phyloP scores from a whole-genome alignment of 2,329 filamentous ascomycete species.

The Leptographium wingfieldii region DNA sequence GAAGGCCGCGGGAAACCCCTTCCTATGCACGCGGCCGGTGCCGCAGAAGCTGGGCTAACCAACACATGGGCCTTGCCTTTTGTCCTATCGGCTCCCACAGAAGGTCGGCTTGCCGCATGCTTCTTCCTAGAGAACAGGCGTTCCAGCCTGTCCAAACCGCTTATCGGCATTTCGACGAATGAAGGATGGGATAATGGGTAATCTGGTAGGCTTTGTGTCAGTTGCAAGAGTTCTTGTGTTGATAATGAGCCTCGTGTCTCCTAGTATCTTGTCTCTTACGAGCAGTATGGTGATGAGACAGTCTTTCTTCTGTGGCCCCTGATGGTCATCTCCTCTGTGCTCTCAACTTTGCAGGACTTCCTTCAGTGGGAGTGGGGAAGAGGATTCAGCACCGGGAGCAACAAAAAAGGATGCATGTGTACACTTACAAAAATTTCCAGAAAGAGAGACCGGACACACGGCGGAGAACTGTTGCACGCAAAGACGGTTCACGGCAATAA shows the following conservation, averaged over 20 bases:
- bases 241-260: not conserved
- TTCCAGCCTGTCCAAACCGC: slow-evolving; percentile 36
- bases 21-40: slow-evolving; percentile 6
- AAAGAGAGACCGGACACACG: not conserved
- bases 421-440: not conserved
- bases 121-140: slow-evolving; percentile 37
- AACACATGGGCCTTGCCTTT: not conserved
- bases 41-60: not conserved
- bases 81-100: slow-evolving; percentile 3
- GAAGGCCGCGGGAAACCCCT: slow-evolving; percentile 35
- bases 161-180: slow-evolving; percentile 25
- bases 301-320: not conserved
- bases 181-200: not conserved
- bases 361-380: not conserved
- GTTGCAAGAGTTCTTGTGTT: not conserved
- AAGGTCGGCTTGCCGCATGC: slow-evolving; percentile 12
- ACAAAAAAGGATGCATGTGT: not conserved
- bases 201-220: not conserved
- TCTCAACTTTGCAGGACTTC: not conserved
- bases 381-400: not conserved
- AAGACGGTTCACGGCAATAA: slow-evolving; percentile 1
- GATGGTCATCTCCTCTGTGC: not conserved
- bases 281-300: not conserved
- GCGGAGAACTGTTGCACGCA: not conserved
- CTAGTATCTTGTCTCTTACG: not conserved